phyloP scores from a whole-genome alignment of 225 moss, liverwort and hornwort genomes.

The Lunularia cruciata region DNA sequence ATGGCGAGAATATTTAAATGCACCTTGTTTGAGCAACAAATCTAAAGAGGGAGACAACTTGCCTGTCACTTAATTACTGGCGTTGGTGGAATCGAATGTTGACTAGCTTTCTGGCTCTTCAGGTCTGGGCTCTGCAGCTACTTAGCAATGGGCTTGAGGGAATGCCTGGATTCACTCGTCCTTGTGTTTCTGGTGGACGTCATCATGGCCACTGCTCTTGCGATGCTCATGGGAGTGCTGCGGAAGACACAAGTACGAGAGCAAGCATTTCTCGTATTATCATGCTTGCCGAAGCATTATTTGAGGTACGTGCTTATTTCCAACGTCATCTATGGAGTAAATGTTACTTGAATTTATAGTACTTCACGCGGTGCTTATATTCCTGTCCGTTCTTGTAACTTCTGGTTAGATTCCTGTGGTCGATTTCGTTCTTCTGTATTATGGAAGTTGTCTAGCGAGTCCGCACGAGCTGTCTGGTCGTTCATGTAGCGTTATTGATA shows the following conservation, averaged over 20 bases:
- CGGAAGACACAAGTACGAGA: constrained; percentile 75
- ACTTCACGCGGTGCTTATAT: too few species aligned
- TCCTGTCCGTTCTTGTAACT: not conserved
- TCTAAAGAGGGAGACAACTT: too few species aligned
- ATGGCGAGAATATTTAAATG: too few species aligned
- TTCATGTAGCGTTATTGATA: too few species aligned
- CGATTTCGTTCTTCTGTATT: too few species aligned
- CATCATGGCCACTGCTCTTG: constrained; percentile 84
- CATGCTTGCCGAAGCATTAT: constrained; percentile 94
- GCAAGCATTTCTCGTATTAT: constrained; percentile 95
- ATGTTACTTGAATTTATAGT: too few species aligned
- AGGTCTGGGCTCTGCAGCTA: constrained; percentile 91
- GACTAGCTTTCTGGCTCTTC: constrained; percentile 6
- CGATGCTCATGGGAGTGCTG: constrained; percentile 56
- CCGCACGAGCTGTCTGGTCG: too few species aligned
- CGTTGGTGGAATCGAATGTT: too few species aligned
- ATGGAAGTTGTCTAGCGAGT: too few species aligned
- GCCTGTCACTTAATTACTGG: too few species aligned
- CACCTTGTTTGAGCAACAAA: too few species aligned
- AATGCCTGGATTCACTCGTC: constrained; percentile 65
- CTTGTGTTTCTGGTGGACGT: constrained; percentile 63
- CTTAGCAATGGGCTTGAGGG: constrained; percentile 41
- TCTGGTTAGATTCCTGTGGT: not conserved
- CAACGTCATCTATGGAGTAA: too few species aligned
- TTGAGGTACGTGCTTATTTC: constrained; percentile 55